phyloP scores from a whole-genome alignment of 2,329 filamentous ascomycete genomes.

The Dactylellina cionopaga region DNA sequence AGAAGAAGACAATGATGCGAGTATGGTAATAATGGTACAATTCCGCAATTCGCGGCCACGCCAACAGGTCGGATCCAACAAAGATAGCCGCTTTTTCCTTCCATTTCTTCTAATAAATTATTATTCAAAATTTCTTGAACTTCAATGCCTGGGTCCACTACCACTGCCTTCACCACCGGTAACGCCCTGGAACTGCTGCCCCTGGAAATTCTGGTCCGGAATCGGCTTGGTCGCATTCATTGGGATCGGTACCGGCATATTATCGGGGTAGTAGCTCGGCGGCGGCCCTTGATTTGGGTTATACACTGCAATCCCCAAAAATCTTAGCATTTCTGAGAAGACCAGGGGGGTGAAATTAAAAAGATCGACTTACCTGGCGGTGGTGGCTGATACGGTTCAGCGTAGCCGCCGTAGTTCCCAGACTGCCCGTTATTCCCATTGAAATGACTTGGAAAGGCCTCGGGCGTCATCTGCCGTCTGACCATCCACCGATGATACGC shows the following conservation, averaged over 20 bases:
- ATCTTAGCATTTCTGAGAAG: not conserved
- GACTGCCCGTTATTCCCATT: slow-evolving; percentile 17
- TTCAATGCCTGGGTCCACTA: slow-evolving; percentile 25
- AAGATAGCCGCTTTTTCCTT: not conserved
- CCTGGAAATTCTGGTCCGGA: slow-evolving; percentile 24
- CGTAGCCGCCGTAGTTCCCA: slow-evolving; percentile 46
- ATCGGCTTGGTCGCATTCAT: slow-evolving; percentile 40
- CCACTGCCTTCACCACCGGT: slow-evolving; percentile 39
- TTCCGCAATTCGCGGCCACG: no score
- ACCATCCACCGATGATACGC: slow-evolving; percentile 70
- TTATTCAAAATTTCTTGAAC: not conserved
- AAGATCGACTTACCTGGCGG: slow-evolving; percentile 43
- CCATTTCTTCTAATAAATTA: not conserved
- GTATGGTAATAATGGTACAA: no score
- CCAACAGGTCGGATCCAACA: no score
- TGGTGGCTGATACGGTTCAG: slow-evolving; percentile 45
- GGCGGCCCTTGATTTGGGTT: slow-evolving; percentile 35
- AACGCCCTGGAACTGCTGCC: slow-evolving; percentile 18
- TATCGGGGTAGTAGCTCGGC: slow-evolving; percentile 43
- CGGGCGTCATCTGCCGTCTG: slow-evolving; percentile 35
- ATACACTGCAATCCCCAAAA: slow-evolving; percentile 19
- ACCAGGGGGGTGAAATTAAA: not conserved
- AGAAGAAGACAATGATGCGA: no score
- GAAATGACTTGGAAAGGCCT: slow-evolving; percentile 29
- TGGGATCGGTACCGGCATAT: slow-evolving; percentile 34